Percentiles rank a stretch among this genome's conserved stretches.
Evolutionary conservation across 495 filamentous ascomycete species (phyloP).

Genomic region (Trichoderma reesei): DNA sequence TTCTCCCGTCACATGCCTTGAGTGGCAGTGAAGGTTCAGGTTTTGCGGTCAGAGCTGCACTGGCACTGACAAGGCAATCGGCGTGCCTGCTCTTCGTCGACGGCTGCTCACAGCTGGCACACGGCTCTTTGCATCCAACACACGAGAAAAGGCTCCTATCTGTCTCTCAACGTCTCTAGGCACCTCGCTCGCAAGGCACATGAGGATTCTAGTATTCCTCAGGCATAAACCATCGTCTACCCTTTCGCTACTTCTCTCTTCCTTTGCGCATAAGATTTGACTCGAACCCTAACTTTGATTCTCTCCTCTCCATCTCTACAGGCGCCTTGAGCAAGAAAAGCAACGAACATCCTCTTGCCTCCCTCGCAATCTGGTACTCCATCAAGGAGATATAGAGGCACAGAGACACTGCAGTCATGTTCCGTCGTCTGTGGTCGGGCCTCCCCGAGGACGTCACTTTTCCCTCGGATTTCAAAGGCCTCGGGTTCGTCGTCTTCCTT

Average conservation of each 20-base stretch:
- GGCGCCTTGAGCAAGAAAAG: neutral
- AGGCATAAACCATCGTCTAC: too few relatives aligned
- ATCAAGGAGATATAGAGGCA: neutral
- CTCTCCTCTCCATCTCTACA: neutral
- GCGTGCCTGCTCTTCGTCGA: neutral
- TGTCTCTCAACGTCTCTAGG: too few relatives aligned
- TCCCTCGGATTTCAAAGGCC: slow-evolving; percentile 47
- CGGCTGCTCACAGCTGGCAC: neutral
- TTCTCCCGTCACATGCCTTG: neutral
- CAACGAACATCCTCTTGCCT: neutral
- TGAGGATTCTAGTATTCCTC: too few relatives aligned
- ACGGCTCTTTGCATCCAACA: neutral
- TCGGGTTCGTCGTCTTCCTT: slow-evolving; percentile 49
- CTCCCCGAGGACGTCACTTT: slow-evolving; percentile 65
- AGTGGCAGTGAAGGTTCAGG: neutral
- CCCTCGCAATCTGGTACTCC: neutral
- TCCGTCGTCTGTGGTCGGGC: slow-evolving; percentile 49
- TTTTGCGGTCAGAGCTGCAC: neutral
- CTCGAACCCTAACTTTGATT: neutral
- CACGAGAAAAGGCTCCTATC: too few relatives aligned
- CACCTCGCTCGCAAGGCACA: too few relatives aligned
- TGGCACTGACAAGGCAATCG: neutral
- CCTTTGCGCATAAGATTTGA: too few relatives aligned
- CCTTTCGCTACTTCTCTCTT: too few relatives aligned
- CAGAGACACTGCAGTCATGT: slow-evolving; percentile 44